Percentiles rank a stretch among this genome's conserved stretches.
phyloP scores from a whole-genome alignment of 495 filamentous ascomycete genomes.

The Corynascus novoguineensis region DNA sequence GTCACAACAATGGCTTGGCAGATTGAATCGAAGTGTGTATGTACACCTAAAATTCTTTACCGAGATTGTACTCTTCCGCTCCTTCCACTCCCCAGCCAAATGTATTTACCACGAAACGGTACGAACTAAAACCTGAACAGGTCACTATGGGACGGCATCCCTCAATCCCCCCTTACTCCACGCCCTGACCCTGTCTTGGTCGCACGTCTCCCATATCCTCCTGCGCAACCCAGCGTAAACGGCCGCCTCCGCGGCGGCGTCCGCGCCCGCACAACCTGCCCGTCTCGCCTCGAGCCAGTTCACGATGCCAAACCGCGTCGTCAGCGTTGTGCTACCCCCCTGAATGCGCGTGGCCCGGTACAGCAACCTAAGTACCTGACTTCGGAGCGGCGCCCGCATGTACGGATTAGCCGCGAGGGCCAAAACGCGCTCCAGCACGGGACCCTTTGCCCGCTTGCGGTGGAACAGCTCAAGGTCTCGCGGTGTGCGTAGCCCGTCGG shows the following conservation, averaged over 20 bases:
- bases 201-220: slow-evolving; percentile 64
- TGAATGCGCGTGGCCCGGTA: slow-evolving; percentile 67
- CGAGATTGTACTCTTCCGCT: not conserved
- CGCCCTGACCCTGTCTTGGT: slow-evolving; percentile 55
- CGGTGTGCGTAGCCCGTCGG: slow-evolving; percentile 51
- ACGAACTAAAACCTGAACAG: not conserved
- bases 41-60: not conserved
- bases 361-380: slow-evolving; percentile 66
- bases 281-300: slow-evolving; percentile 68
- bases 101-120: too few species aligned
- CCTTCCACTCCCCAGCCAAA: not conserved
- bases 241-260: slow-evolving; percentile 40
- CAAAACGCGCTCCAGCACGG: slow-evolving; percentile 71
- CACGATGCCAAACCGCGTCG: slow-evolving; percentile 75
- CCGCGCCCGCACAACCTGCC: slow-evolving; percentile 22
- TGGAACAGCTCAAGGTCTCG: slow-evolving; percentile 79
- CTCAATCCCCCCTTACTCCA: slow-evolving; percentile 58
- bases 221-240: slow-evolving; percentile 54
- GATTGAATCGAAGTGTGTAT: not conserved
- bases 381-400: slow-evolving; percentile 51
- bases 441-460: slow-evolving; percentile 48
- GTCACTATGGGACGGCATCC: not conserved
- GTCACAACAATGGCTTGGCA: not conserved
- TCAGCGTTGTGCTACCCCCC: slow-evolving; percentile 76
- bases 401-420: slow-evolving; percentile 63